Base-by-base conservation (phyloP, 768 basidiomycete genomes). In the Suillus discolor region DNA sequence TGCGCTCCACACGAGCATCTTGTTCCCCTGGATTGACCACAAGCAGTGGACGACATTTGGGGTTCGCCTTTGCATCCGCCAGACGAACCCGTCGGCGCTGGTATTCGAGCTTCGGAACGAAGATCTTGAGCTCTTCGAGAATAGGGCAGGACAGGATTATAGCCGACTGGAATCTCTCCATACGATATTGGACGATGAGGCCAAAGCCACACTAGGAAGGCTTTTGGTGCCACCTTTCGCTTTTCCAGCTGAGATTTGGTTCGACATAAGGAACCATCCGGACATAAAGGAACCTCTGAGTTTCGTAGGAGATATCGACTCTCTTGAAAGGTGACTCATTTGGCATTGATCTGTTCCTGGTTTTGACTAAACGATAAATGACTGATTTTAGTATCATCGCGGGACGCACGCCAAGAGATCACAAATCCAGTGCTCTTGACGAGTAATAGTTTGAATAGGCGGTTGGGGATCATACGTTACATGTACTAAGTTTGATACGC, bases 401-500 rank as follows among this genome's bases (percentile, higher is more conserved):
- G 23, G 62, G 62, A 61, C 55, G 63, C 25, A 31, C 20, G 28
- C 57, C 62, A 39, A 57, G 36, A 11, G n/a, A 63, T 62, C 38
- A 62, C 38, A n/a, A 63, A 62, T 61, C 25, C 62, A 57, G 59
- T 63, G 53, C 25, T 31, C 38, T 36, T 39, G 62, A 62, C 31
- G 23, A 28, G 45, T 13, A 28, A 31, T 55, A 55, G 59, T 28
- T 31, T 28, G 25, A 60, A 60, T 20, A 6, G 41, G 18, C 36
- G 20, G n/a, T 68, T 59, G 54, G 74, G 65, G 65, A 69, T 72
- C 66, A 69, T 77, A 66, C 70, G 65, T 55, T 65, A 68, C 74
- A 67, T 69, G 61, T 65, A 71, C 75, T 74, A 75, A 72, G 68
- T 65, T 57, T 66, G 69, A 71, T 75, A 72, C 68, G 68, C 67